phyloP scores from a whole-genome alignment of 2,329 filamentous ascomycete genomes.

The Colletotrichum cereale region DNA sequence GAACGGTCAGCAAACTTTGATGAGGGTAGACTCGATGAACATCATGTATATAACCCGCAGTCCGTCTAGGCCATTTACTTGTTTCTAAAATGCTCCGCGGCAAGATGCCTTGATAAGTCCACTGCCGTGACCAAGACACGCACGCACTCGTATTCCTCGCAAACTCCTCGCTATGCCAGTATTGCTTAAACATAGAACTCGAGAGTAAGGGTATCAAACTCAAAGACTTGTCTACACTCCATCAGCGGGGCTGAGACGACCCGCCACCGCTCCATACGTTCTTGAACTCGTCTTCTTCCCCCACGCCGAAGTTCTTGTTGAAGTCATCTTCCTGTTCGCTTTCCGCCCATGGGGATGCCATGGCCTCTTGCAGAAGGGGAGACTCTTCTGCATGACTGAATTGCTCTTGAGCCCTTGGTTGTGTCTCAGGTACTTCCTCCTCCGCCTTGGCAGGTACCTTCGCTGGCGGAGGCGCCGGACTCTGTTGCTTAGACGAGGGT shows the following conservation, averaged over 20 bases:
- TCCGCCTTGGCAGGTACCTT: background rate
- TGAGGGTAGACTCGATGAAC: background rate
- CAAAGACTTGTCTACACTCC: constrained; percentile 1
- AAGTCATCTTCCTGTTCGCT: constrained; percentile 33
- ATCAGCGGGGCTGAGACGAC: constrained; percentile 16
- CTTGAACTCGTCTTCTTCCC: constrained; percentile 58
- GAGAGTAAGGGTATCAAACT: constrained; percentile 38
- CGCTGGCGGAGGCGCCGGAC: constrained; percentile 13
- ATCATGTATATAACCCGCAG: background rate
- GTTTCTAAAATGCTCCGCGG: background rate
- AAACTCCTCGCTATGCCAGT: constrained; percentile 47
- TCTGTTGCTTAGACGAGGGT: constrained; percentile 24
- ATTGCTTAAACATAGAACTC: constrained; percentile 39
- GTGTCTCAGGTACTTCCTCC: background rate
- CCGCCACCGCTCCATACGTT: constrained; percentile 57
- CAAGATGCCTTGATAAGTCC: background rate
- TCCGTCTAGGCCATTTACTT: background rate
- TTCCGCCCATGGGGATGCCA: constrained; percentile 39
- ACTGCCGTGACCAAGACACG: constrained; percentile 1
- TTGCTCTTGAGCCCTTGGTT: background rate
- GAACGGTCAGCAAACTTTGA: background rate
- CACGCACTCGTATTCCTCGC: constrained; percentile 20
- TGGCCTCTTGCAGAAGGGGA: constrained; percentile 24
- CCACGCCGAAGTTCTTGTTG: constrained; percentile 41
- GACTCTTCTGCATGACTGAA: constrained; percentile 8